These are phyloP conservation scores for Annulohypoxylon moriforme DNA, from an alignment of 495 filamentous ascomycete genomes.

Conservation along the genomic window DNA sequence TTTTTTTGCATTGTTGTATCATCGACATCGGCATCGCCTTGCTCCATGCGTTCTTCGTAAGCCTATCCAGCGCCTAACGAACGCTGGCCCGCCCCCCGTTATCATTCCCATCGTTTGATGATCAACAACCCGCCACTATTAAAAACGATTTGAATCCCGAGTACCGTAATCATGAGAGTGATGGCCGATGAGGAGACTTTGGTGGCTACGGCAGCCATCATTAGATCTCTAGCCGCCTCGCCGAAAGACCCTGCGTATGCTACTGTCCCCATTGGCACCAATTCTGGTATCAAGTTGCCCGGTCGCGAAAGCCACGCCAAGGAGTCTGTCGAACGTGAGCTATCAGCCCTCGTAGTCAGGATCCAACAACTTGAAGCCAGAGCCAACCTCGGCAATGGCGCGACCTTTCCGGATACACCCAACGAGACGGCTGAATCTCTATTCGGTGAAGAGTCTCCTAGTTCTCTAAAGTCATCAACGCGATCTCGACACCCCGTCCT, in stretches of 20 bases:
- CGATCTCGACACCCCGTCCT: conserved; percentile 40
- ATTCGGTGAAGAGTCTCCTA: conserved; percentile 59
- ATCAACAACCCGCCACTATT: conserved; percentile 15
- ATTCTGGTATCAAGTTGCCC: conserved; percentile 68
- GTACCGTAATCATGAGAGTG: conserved; percentile 29
- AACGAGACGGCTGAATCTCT: conserved; percentile 66
- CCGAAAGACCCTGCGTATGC: conserved; percentile 45
- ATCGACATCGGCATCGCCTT: conserved; percentile 23
- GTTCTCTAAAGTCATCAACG: conserved; percentile 16
- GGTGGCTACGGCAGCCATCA: conserved; percentile 69
- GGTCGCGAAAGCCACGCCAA: conserved; percentile 72
- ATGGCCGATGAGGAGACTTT: conserved; percentile 73
- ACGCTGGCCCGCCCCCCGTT: conserved; percentile 51
- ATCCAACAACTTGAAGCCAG: conserved; percentile 76
- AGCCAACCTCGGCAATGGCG: conserved; percentile 65
- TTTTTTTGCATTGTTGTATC: conserved; percentile 31
- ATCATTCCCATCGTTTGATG: conserved; percentile 14
- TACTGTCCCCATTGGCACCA: conserved; percentile 47
- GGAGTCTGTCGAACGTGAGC: conserved; percentile 73
- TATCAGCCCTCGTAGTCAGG: conserved; percentile 73
- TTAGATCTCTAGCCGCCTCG: conserved; percentile 70
- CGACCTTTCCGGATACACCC: conserved; percentile 71
- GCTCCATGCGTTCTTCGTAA: conserved; percentile 61
- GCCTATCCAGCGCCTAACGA: conserved; percentile 51
- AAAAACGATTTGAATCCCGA: conserved; percentile 21